Evolutionary conservation across 2,329 filamentous ascomycete species (phyloP), one percentile per base, ranked within the genome.

Genomic region (Hymenotorrendiella dingleyae): DNA sequence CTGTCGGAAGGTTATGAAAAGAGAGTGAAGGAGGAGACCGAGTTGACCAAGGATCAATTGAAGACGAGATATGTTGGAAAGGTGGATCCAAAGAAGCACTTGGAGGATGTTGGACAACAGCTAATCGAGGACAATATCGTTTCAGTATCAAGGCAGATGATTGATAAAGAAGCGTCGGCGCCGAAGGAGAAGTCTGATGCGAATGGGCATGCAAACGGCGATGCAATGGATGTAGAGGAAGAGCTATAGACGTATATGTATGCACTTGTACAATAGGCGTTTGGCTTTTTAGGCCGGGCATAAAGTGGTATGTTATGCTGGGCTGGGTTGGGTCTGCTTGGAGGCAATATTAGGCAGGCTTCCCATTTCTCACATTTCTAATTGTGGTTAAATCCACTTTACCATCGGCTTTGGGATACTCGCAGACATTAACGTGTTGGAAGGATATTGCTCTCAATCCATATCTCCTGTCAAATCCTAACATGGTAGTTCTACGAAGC

Each of bases 51-150:
- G 72, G 93, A 98, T 32, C 93, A 98, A 66, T 76, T 98, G 50
- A 96, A 97, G 80, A 98, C 93, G 42, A 82, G 93, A 73, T 98
- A 98, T 65, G 93, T 98, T 26, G 93, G 93, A 67, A 98, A 98
- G 72, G 82, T 97, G 45, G 93, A 98, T 61, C 93, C 93, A 44
- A 98, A 98, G 84, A 98, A 98, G 75, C 94, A 98, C 65, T 77
- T 98, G 62, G 90, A 96, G 67, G 89, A 95, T 57, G 87, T 98
- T 35, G 93, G 93, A 42, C 90, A 96, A 68, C 83, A 94, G 64
- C 77, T 97, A 53, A 97, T 98, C 59, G 94, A 98, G 70, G 93
- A 98, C 76, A 98, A 98, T 68, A 98, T 98, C 53, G 93, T 98
- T 10, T 87, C 89, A 3, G 90, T 98, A n/a, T 94, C 89, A 53